Base-by-base conservation (phyloP, 495 filamentous ascomycete genomes). In the Evernia prunastri region DNA sequence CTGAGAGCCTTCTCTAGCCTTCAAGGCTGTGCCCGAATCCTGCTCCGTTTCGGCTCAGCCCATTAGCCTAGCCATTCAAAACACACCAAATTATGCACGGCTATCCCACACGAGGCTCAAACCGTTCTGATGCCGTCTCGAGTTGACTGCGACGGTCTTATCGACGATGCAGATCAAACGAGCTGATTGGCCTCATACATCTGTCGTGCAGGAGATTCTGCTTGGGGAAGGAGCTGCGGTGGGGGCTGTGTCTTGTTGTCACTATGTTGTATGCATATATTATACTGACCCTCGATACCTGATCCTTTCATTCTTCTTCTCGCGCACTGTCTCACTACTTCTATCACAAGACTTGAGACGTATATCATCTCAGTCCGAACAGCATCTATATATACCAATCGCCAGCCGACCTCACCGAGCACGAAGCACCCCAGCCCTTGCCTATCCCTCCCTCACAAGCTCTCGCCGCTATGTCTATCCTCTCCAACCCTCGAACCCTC, bases 391-490 rank as follows among this genome's bases (percentile, higher is more conserved):
- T 0, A 25, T 29, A 53, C 1, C 23, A 51, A 29, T 15, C 25
- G 12, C 43, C 43, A 47, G n/a, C 43, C 18, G 6, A 47, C n/a
- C n/a, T 23, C 20, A 23, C n/a, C n/a, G 1, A 10, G 6, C 47
- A 15, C 1, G 31, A 29, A 53, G 13, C 25, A 1, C 23, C 4
- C 18, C 49, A 53, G 13, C 12, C n/a, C 25, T 31, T 4, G 27
- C 49, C 25, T 40, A 7, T 27, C 20, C 17, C 15, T 54, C 35
- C 59, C 35, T 39, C 27, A 33, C 5, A 27, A 17, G 0, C 0
- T 2, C 17, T 42, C 18, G 5, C 58, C 71, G 70, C n/a, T 71
- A 77, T 60, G 54, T 69, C 56, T 68, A 59, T 56, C 57, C 42
- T 64, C 43, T 49, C 39, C 13, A 59, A 37, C 33, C 63, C 63